Base-by-base conservation (phyloP, 2,329 filamentous ascomycete species). In the Hypoxylon sp. region DNA sequence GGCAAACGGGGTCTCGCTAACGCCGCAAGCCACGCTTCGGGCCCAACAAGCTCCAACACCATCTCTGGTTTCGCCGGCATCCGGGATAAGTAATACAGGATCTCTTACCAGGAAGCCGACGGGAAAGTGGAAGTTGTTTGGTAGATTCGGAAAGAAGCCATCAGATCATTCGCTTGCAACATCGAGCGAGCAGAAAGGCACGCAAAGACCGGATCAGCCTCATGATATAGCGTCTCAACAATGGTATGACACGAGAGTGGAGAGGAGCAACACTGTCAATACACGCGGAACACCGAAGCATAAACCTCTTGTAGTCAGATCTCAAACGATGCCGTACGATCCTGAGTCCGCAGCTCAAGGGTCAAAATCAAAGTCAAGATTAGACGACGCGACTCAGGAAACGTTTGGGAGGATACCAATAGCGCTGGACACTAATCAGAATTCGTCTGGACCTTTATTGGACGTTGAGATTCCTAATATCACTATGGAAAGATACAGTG, bases 401-500 rank as follows among this genome's bases (percentile, higher is more conserved):
- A 74, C 72, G 14, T 74, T 76, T 14, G 78, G 71, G 46, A 75
- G 68, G 44, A 76, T 73, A 44, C 74, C 70, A 35, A 77, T 72
- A 47, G 69, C 60, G n/a, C 53, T 73, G 31, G 73, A 74, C 26
- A 59, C 70, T 14, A 53, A 59, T 13, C 60, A 71, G 53, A 48
- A 31, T 58, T 55, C 33, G n/a, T 48, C 62, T n/a, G 73, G 70
- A 10, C 70, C 73, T 1, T 79, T 91, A 5, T 82, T 98, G 19
- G 86, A 94, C 73, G 86, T 98, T 14, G 89, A 94, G 58, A 96
- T 98, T 63, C 94, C 95, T 0, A 87, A 88, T 54, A 86, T 92
- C 61, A 89, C 91, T 69, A 85, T 98, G 85, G 95, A 98, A 78
- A 86, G 95, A 53, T 98, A 97, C 74, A 97, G 94, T 74, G 88